These are phyloP conservation scores for Fonsecaea pedrosoi DNA, from an alignment of 2,329 filamentous ascomycete species.

Conservation along the genomic window DNA sequence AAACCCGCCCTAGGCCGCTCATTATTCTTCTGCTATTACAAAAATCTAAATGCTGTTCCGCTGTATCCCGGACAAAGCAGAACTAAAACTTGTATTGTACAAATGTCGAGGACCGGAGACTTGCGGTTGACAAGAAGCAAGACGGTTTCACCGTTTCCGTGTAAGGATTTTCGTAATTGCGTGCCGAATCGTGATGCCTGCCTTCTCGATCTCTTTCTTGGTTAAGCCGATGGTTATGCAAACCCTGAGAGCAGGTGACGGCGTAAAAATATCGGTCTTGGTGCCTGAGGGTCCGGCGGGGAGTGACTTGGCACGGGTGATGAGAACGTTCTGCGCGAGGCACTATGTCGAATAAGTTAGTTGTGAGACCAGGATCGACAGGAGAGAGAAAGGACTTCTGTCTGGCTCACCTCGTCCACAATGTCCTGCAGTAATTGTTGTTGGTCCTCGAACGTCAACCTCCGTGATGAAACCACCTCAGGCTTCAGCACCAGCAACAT, in stretches of 20 bases:
- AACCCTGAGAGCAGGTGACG: conserved; percentile 80
- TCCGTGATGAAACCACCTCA: conserved; percentile 75
- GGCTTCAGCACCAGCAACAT: conserved; percentile 83
- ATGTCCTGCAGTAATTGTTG: conserved; percentile 85
- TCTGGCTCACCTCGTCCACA: conserved; percentile 85
- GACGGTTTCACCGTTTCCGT: conserved; percentile 52
- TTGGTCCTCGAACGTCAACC: conserved; percentile 75
- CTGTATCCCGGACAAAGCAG: not conserved
- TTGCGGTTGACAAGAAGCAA: not conserved
- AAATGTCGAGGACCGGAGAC: not conserved
- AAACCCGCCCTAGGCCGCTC: not conserved
- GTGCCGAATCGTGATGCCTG: conserved; percentile 83
- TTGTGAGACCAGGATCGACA: not conserved
- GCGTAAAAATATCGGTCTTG: conserved; percentile 71
- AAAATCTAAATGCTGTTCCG: not conserved
- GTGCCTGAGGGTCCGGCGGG: conserved; percentile 69
- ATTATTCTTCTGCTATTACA: conserved; percentile 7
- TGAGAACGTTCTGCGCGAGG: conserved; percentile 84
- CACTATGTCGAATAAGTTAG: conserved; percentile 58
- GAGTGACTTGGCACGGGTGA: conserved; percentile 83
- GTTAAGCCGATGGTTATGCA: conserved; percentile 86
- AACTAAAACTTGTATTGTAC: not conserved
- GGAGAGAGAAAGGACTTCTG: not conserved
- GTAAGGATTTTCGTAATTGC: conserved; percentile 91
- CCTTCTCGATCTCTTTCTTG: conserved; percentile 95